Base-by-base conservation (phyloP, 768 basidiomycete genomes). In the Tricholomella constricta region DNA sequence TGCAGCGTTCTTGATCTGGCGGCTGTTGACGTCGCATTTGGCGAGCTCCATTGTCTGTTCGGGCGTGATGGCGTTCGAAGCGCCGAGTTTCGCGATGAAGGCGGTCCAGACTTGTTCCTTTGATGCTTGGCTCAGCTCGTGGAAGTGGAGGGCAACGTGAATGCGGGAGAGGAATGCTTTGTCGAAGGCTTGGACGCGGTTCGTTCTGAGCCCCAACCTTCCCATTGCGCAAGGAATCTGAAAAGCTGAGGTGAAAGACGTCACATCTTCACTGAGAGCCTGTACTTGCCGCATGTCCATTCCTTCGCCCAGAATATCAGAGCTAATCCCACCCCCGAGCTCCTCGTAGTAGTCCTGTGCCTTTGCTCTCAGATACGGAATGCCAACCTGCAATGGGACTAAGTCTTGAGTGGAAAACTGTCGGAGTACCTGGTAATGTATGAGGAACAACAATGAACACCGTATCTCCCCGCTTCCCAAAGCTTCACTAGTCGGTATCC, bases 301-400 rank as follows among this genome's bases (percentile, higher is more conserved):
- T 31, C 69, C 78, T 48, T 85, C 85, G 31, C 83, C 82, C 11
- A 84, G 67, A 19, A 87, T 67, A 42, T 92, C 89, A n/a, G 77
- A 72, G 54, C 83, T 81, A 6, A 86, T 62, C 4, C 89, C 89
- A 20, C 95, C 96, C 4, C 96, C 94, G 12, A 98, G 69, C 36
- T 86, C 81, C 70, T 99, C 96, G 62, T 86, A 96, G 62, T 91
- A 89, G 63, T 97, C 94, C 40, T 91, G 89, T 2, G 86, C 83
- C 67, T 96, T 96, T 19, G 94, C 88, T 60, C 91, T 81, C 20
- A 96, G 54, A 65, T 97, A 98, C 4, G 96, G 96, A 4, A 98
- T 67, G 14, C 88, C 91, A 42, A 98, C 81, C 94, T 93, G 48
- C 10, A 46, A 42, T 52, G n/a, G n/a, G 45, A 14, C 23, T 22